phyloP scores from a whole-genome alignment of 306 rosid genomes.

The Cucurbita ficifolia region DNA sequence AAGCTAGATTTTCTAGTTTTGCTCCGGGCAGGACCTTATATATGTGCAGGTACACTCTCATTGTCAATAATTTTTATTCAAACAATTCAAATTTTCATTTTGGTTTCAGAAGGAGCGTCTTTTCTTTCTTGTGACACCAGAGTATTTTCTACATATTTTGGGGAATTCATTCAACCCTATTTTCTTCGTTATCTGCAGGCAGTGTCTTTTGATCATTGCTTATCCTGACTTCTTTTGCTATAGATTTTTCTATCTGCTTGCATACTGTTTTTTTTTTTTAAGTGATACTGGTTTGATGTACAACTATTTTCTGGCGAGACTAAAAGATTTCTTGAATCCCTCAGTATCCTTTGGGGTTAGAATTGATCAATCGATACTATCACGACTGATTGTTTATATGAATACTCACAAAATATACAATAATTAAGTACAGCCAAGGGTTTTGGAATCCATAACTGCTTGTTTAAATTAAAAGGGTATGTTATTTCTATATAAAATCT shows the following conservation, averaged over 20 bases:
- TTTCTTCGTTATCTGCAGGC: neutral
- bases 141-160: neutral
- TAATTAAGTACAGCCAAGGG: neutral
- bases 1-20: constrained; percentile 57
- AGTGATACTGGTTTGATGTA: neutral
- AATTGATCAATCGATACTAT: neutral
- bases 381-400: neutral
- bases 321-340: neutral
- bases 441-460: neutral
- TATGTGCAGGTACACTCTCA: constrained; percentile 55
- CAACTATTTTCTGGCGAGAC: neutral
- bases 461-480: neutral
- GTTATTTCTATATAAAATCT: neutral
- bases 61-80: neutral
- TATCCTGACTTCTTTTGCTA: neutral
- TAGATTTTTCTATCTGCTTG: neutral
- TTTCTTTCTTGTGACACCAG: neutral
- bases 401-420: neutral
- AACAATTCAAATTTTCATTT: neutral
- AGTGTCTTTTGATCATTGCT: neutral
- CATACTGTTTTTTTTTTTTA: neutral
- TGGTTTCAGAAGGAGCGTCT: neutral
- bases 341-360: neutral
- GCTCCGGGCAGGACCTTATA: constrained; percentile 89
- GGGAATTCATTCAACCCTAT: neutral